Evolutionary conservation across 345 rosid species (phyloP), one percentile per base, ranked within the genome.

Genomic region (Heritiera littoralis): DNA sequence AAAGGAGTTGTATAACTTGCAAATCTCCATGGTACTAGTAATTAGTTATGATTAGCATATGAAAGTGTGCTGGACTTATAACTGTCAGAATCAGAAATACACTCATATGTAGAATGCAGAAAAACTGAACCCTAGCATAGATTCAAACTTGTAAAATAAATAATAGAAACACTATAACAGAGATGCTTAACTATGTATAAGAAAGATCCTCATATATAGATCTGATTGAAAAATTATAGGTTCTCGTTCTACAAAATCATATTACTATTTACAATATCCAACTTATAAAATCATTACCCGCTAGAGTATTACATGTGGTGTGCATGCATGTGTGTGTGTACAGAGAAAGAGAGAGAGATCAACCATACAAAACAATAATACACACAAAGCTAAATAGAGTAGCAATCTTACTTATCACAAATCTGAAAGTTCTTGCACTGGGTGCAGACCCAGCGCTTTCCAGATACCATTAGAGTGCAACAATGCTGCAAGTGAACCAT

Each of bases 401-500:
- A 81, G 76, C 82, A 66, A 41, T 77, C 97, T 85, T 90, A 97
- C 99, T 86, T 88, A 75, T 93, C 97, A 86, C 99, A 97, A 80
- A 97, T 83, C 89, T 93, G 93, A 81, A 94, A 97, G 65, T 85
- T 89, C 89, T 93, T 93, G 92, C 99, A 97, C 84, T 88, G 95
- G 81, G 84, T 87, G 89, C 99, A 97, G 81, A 91, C 90, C 97
- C 98, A 93, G 28, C 92, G 92, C 72, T 82, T 92, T 75, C 98
- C 99, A 0, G 98, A 83, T 59, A 92, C 98, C 98, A 97, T 92
- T 77, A 97, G 83, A 80, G 85, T 82, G 82, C 96, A 94, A 79
- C 99, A 86, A 87, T 88, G 92, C 88, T 97, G 99, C 84, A 97
- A 87, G 85, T 97, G 99, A 74, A 97, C 99, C 98, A 97, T 94